Percentiles rank a stretch among this genome's conserved stretches.
Conservation (phyloP, 306 rosid genomes). For the Vigna mungo region DNA sequence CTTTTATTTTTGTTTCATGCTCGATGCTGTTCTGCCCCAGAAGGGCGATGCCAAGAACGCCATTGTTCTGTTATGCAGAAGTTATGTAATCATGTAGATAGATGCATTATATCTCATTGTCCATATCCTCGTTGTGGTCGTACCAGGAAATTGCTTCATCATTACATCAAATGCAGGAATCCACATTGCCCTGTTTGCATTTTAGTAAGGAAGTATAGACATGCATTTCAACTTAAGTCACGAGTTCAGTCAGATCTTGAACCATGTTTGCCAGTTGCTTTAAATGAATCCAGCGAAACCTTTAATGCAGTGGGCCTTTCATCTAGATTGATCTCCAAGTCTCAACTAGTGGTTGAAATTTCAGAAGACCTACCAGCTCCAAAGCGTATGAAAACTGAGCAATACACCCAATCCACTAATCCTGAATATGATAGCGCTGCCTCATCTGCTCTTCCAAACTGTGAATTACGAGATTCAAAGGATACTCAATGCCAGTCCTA, state of each 20-base stretch:
- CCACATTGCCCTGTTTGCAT: constrained; percentile 86
- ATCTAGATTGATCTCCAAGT: constrained; percentile 57
- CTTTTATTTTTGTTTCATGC: constrained; percentile 93
- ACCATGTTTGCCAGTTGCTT: constrained; percentile 61
- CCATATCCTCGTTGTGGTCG: constrained; percentile 68
- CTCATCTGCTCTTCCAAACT: constrained; percentile 54
- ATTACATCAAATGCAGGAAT: constrained; percentile 72
- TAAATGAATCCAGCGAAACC: constrained; percentile 67
- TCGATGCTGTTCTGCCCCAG: constrained; percentile 72
- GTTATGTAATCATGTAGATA: constrained; percentile 75
- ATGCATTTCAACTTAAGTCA: constrained; percentile 49
- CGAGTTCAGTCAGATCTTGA: constrained; percentile 48
- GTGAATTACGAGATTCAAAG: constrained; percentile 57
- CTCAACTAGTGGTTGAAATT: constrained; percentile 56
- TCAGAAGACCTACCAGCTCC: constrained; percentile 77
- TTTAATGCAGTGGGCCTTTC: constrained; percentile 53
- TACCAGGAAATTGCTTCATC: constrained; percentile 73
- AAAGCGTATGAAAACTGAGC: constrained; percentile 89
- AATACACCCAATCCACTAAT: constrained; percentile 59
- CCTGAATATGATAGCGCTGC: constrained; percentile 64
- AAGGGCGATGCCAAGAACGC: constrained; percentile 81
- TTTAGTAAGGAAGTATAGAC: constrained; percentile 66
- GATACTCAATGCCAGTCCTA: constrained; percentile 63
- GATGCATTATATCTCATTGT: constrained; percentile 60
- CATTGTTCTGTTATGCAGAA: constrained; percentile 68